Evolutionary conservation across 2,329 filamentous ascomycete genomes (phyloP).

Genomic region (Tolypocladium tundrense): DNA sequence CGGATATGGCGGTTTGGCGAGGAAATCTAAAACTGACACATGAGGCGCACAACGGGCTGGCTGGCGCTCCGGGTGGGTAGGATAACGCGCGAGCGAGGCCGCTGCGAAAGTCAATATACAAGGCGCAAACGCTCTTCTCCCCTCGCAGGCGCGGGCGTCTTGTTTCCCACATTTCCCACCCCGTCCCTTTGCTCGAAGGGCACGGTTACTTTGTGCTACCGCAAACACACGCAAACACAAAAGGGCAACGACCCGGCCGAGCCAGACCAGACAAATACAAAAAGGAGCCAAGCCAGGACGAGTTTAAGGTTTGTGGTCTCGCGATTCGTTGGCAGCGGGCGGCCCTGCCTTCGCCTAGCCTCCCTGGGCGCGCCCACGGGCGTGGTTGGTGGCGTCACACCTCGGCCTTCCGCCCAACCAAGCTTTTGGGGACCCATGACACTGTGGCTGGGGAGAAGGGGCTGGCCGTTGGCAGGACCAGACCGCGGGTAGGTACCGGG

Average conservation of each 20-base stretch:
- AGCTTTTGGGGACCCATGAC: slow-evolving; percentile 1
- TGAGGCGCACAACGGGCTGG: background rate
- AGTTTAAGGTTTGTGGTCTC: background rate
- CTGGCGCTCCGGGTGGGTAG: background rate
- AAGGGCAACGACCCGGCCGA: background rate
- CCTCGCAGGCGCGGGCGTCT: background rate
- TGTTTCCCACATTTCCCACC: background rate
- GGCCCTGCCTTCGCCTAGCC: background rate
- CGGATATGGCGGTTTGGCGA: background rate
- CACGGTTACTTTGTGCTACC: background rate
- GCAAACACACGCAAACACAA: background rate
- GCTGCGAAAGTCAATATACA: background rate
- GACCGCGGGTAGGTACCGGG: background rate
- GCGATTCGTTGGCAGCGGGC: slow-evolving; percentile 1
- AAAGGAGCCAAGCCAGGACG: background rate
- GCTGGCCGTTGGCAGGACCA: background rate
- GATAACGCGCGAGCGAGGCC: background rate
- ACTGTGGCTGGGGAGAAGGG: background rate
- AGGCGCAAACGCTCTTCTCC: background rate
- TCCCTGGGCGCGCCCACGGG: background rate
- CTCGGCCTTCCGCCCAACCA: background rate
- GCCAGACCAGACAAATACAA: background rate
- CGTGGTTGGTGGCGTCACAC: slow-evolving; percentile 1
- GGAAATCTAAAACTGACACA: background rate
- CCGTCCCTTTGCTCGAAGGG: background rate